Evolutionary conservation across 768 basidiomycete species (phyloP), one percentile per base, ranked within the genome.

Genomic region (Phallus indusiatus): DNA sequence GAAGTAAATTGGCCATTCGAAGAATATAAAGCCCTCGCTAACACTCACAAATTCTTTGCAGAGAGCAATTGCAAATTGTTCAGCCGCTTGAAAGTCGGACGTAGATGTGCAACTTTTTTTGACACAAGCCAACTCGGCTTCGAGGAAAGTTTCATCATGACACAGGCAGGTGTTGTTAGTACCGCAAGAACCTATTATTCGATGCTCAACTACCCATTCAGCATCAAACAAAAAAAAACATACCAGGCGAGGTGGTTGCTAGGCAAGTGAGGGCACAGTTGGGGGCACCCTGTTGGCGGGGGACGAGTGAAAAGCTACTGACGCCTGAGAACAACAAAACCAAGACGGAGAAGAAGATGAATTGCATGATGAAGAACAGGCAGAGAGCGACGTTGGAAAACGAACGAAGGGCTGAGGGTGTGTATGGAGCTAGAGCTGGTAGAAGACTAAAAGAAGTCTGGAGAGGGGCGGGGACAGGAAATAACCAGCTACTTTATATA

Each of bases 121-220:
- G 61, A 86, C 78, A 70, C 85, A 87, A 0, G 64, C 1, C 37
- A 81, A 79, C 51, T 76, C 75, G 55, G 67, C 66, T 42, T 59
- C 52, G 61, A 85, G 64, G 66, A 84, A 87, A 1, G 59, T n/a
- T 18, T 63, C 0, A 66, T 71, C 73, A 5, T 71, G 69, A 77
- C 86, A 88, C 33, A 85, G 71, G 64, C 88, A 90, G 24, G 63
- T 62, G 66, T 78, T 72, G 71, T 88, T 81, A n/a, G 69, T 69
- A 3, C 68, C 9, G 14, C 56, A 14, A 72, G 87, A 90, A 60
- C 62, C 64, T 47, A 10, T 21, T 7, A 35, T 12, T 1, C n/a
- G n/a, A 42, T 28, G 48, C 20, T 18, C 22, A 11, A 18, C 35
- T 28, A n/a, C 35, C 42, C 9, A 58, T 18, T 18, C n/a, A 28